Evolutionary conservation across 164 flowering plant species (phyloP).

Genomic region (Houttuynia cordata): DNA sequence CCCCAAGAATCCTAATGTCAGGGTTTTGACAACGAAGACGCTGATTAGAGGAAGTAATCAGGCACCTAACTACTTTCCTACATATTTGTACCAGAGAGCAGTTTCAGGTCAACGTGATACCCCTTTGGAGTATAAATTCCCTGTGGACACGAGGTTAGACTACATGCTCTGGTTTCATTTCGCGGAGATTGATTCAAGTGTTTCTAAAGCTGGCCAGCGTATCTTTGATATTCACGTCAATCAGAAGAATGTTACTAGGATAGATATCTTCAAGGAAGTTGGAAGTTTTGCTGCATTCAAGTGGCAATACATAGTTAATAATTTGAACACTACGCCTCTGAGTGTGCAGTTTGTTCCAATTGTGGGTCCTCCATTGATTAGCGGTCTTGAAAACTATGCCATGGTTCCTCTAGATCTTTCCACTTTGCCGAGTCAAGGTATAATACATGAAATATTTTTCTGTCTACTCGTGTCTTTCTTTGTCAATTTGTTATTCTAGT

Average conservation of each 20-base stretch:
- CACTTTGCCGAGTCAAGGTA: constrained; percentile 81
- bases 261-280: constrained; percentile 61
- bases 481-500: no score
- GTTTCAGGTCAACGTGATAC: constrained; percentile 22
- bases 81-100: constrained; percentile 65
- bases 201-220: constrained; percentile 48
- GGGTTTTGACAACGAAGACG: constrained; percentile 24
- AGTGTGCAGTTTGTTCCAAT: constrained; percentile 60
- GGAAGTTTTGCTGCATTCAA: constrained; percentile 64
- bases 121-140: constrained; percentile 45
- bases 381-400: constrained; percentile 92
- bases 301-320: constrained; percentile 57
- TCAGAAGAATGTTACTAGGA: constrained; percentile 48
- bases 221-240: constrained; percentile 81
- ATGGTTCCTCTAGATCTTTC: constrained; percentile 68
- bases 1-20: constrained; percentile 4
- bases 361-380: constrained; percentile 54
- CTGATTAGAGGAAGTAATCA: constrained; percentile 23
- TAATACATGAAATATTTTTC: background rate
- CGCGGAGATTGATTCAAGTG: constrained; percentile 72
- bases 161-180: constrained; percentile 92
- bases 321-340: constrained; percentile 53
- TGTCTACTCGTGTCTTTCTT: no score
- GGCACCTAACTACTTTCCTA: constrained; percentile 76
- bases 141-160: constrained; percentile 81